phyloP scores from a whole-genome alignment of 257 asterid genomes.

The Solanum pinnatisectum region DNA sequence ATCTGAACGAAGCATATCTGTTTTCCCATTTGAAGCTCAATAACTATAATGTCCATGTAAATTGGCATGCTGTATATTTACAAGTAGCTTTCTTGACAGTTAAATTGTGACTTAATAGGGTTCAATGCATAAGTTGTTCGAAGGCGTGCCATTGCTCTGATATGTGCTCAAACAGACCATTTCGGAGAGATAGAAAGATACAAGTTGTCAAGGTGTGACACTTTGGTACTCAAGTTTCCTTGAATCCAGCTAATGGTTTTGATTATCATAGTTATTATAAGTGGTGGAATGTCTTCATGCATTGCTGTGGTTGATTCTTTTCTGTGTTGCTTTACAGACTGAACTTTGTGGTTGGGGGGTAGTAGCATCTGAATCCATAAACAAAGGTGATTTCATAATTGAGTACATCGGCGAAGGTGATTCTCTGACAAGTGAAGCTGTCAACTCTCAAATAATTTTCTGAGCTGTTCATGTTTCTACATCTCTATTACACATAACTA shows the following conservation, averaged over 20 bases:
- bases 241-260: neutral
- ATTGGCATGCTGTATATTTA: neutral
- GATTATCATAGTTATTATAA: neutral
- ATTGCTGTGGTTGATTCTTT: neutral
- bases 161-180: conserved; percentile 72
- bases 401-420: conserved; percentile 98
- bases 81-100: conserved; percentile 2
- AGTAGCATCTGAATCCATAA: conserved; percentile 73
- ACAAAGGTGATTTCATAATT: conserved; percentile 64
- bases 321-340: conserved; percentile 49
- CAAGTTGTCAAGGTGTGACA: conserved; percentile 75
- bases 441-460: neutral
- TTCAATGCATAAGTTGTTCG: conserved; percentile 91
- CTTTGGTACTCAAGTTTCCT: neutral
- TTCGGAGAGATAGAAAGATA: conserved; percentile 62
- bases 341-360: conserved; percentile 96
- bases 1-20: neutral
- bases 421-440: neutral
- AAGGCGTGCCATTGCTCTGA: conserved; percentile 82
- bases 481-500: neutral
- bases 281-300: neutral
- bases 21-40: neutral
- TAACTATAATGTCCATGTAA: neutral
- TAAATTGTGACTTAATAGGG: conserved; percentile 31
- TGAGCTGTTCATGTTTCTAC: neutral